These are phyloP conservation scores for Taiozyma sp. DNA, from an alignment of 1,139 yeast genomes.

Conservation along the genomic window DNA sequence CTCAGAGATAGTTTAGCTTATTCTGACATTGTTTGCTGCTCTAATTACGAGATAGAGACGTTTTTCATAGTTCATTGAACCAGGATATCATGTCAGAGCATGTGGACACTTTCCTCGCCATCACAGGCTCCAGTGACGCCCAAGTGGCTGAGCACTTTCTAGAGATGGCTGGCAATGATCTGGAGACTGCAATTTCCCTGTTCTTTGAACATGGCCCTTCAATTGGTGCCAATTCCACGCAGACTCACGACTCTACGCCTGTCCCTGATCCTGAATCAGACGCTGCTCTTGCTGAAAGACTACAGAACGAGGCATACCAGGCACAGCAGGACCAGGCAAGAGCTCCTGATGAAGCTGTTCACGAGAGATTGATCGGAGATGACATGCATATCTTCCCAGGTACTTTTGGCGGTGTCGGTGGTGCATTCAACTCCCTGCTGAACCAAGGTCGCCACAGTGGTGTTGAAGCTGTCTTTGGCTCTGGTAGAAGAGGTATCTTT, in stretches of 20 bases:
- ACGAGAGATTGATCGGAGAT: constrained; percentile 67
- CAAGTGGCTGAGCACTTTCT: constrained; percentile 71
- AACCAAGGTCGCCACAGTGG: constrained; percentile 11
- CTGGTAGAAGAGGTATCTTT: constrained; percentile 37
- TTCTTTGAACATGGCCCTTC: constrained; percentile 68
- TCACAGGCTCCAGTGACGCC: constrained; percentile 71
- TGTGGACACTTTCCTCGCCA: constrained; percentile 72
- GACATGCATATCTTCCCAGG: constrained; percentile 30
- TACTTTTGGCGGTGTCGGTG: constrained; percentile 32
- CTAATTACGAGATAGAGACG: neutral
- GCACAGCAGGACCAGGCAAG: constrained; percentile 39
- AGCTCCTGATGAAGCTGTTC: constrained; percentile 73
- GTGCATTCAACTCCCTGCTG: constrained; percentile 27
- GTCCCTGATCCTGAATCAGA: constrained; percentile 29
- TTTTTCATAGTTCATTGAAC: neutral
- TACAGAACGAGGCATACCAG: constrained; percentile 62
- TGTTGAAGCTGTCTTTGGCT: constrained; percentile 35
- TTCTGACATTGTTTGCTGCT: neutral
- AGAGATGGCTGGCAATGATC: constrained; percentile 70
- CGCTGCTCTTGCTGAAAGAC: constrained; percentile 53
- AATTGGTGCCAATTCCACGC: constrained; percentile 1
- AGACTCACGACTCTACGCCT: neutral
- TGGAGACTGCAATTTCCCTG: constrained; percentile 82
- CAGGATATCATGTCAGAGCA: constrained; percentile 36
- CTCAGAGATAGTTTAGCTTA: neutral